A percentile compares a stretch with the other conserved stretches of the same genome.
Conservation (phyloP, 441 rosid genomes). For the Bocquillonia castaneifolia region DNA sequence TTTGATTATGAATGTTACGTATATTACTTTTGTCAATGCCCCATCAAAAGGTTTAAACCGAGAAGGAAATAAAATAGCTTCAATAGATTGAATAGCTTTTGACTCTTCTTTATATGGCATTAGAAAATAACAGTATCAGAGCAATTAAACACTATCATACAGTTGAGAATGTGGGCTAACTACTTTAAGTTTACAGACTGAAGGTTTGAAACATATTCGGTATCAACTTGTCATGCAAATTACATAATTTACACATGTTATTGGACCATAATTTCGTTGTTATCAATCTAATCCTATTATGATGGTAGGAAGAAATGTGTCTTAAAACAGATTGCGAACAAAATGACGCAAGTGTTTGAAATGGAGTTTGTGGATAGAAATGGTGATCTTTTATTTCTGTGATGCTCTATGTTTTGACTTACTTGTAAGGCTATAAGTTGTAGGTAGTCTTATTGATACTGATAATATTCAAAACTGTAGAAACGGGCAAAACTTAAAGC, state of each 20-base stretch:
- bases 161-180: background rate
- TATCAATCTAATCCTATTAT: too few relatives aligned
- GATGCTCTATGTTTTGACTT: background rate
- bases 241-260: background rate
- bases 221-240: background rate
- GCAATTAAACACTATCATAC: background rate
- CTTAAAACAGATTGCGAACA: background rate
- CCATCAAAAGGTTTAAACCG: background rate
- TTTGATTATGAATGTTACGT: background rate
- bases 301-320: background rate
- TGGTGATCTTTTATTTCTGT: background rate
- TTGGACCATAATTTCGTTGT: background rate
- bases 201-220: background rate
- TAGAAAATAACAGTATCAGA: background rate
- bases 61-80: background rate
- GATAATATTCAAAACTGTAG: conserved; percentile 36
- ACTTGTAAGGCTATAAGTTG: background rate
- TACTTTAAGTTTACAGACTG: background rate
- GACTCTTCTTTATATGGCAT: background rate
- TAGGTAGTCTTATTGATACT: background rate
- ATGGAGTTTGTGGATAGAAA: too few relatives aligned
- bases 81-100: background rate
- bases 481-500: conserved; percentile 65
- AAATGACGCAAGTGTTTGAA: too few relatives aligned
- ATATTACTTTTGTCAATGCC: background rate